These are phyloP conservation scores for Blastobotrys proliferans DNA, from an alignment of 1,139 yeast species.

Conservation along the genomic window DNA sequence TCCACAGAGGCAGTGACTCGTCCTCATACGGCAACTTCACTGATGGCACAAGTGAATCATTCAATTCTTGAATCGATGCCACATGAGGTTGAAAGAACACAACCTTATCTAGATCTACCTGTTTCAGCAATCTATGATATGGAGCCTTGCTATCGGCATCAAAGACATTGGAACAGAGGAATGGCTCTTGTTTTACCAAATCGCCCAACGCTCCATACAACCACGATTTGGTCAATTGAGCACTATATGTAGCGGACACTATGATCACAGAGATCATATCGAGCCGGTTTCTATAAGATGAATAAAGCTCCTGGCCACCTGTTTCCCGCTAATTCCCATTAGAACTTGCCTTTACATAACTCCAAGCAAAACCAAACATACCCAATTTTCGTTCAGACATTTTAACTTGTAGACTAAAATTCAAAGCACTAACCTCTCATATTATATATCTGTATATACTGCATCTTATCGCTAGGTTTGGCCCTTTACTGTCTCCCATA, in stretches of 20 bases:
- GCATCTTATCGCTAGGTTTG: too few species aligned
- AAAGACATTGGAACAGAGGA: slow-evolving; percentile 12
- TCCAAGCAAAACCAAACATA: too few species aligned
- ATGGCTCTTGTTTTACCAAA: slow-evolving; percentile 7
- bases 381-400: too few species aligned
- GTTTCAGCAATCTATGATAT: slow-evolving; percentile 3
- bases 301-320: slow-evolving; percentile 10
- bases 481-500: too few species aligned
- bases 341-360: too few species aligned
- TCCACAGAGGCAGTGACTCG: slow-evolving; percentile 20
- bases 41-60: slow-evolving; percentile 10
- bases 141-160: slow-evolving; percentile 6
- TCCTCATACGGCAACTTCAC: slow-evolving; percentile 16
- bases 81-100: slow-evolving; percentile 4
- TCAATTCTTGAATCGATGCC: slow-evolving; percentile 4
- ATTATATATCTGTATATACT: too few species aligned
- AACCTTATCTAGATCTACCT: slow-evolving; percentile 11
- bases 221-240: slow-evolving; percentile 3
- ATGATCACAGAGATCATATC: slow-evolving; percentile 12
- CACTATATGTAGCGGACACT: slow-evolving; percentile 10
- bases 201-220: slow-evolving; percentile 7
- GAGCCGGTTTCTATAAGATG: slow-evolving; percentile 10
- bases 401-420: too few species aligned
- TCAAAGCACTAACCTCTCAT: too few species aligned
- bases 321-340: too few species aligned